Conservation (phyloP, 192 early-diverging fungal genomes). For the Rhizophagus prolifer region DNA sequence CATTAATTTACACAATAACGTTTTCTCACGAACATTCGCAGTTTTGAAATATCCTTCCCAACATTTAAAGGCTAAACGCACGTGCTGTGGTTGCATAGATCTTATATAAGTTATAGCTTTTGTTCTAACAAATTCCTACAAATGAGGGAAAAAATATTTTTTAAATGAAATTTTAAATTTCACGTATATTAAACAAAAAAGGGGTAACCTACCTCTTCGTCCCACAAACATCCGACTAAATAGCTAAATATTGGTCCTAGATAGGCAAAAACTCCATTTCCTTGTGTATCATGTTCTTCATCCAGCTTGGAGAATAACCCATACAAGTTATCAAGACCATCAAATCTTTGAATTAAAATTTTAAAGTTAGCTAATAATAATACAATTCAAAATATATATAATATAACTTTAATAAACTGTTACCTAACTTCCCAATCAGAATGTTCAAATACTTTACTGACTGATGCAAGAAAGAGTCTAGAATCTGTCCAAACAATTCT, state of each 20-base stretch:
- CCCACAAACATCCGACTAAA: slow-evolving; percentile 57
- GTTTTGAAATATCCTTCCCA: slow-evolving; percentile 57
- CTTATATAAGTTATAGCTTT: slow-evolving; percentile 51
- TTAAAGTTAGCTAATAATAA: background rate
- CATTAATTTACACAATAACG: slow-evolving; percentile 49
- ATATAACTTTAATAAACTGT: background rate
- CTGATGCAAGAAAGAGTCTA: slow-evolving; percentile 43
- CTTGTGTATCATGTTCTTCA: slow-evolving; percentile 40
- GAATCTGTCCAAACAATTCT: slow-evolving; percentile 41
- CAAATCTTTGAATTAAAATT: slow-evolving; percentile 35
- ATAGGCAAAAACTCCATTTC: slow-evolving; percentile 37
- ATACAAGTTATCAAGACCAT: slow-evolving; percentile 52
- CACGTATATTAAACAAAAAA: background rate
- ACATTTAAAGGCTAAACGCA: slow-evolving; percentile 51
- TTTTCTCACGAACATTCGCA: slow-evolving; percentile 38
- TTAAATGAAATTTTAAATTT: background rate
- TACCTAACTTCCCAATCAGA: slow-evolving; percentile 53
- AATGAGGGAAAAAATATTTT: background rate
- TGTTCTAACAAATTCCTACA: slow-evolving; percentile 51
- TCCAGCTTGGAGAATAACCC: slow-evolving; percentile 61
- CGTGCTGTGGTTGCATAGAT: slow-evolving; percentile 47
- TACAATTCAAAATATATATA: background rate
- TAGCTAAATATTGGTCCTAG: slow-evolving; percentile 55
- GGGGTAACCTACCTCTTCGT: slow-evolving; percentile 41
- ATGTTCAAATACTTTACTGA: slow-evolving; percentile 46